Evolutionary conservation across 1,284 basidiomycete genomes (phyloP).

Genomic region (Malassezia sympodialis): DNA sequence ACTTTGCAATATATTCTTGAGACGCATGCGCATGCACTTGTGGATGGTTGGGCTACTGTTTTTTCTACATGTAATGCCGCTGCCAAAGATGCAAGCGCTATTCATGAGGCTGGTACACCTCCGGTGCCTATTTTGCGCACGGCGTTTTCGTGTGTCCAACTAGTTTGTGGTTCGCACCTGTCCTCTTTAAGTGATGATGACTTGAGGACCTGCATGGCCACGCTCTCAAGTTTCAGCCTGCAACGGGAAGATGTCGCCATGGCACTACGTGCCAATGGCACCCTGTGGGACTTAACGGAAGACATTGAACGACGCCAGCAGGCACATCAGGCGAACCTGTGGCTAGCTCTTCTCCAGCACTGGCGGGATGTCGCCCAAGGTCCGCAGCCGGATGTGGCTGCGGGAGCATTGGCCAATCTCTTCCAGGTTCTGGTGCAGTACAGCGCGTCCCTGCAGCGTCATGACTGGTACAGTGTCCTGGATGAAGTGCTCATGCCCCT

Average conservation of each 20-base stretch:
- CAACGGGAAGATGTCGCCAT: conserved; percentile 87
- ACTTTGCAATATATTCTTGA: conserved; percentile 76
- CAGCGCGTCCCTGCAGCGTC: conserved; percentile 65
- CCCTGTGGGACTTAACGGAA: conserved; percentile 43
- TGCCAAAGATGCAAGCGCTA: conserved; percentile 16
- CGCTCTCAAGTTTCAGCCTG: conserved; percentile 76
- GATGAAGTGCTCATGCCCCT: conserved; percentile 79
- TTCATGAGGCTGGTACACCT: conserved; percentile 14
- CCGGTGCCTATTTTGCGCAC: conserved; percentile 58
- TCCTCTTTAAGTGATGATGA: conserved; percentile 68
- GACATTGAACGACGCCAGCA: conserved; percentile 27
- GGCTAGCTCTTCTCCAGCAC: conserved; percentile 81
- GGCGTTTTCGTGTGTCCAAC: conserved; percentile 81
- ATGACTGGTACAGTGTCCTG: conserved; percentile 61
- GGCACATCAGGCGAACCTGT: conserved; percentile 49
- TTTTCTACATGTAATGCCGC: conserved; percentile 59
- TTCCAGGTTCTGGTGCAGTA: conserved; percentile 90
- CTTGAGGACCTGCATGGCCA: conserved; percentile 74
- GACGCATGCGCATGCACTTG: conserved; percentile 75
- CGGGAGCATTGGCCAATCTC: conserved; percentile 85
- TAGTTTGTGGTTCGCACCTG: conserved; percentile 81
- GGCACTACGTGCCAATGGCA: conserved; percentile 59
- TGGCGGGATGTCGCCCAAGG: conserved; percentile 74
- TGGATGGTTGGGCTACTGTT: conserved; percentile 82
- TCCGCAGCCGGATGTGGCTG: conserved; percentile 71